A percentile compares a stretch with the other conserved stretches of the same genome.
phyloP scores from a whole-genome alignment of 78 protist genomes.

The Emiliania huxleyi region DNA sequence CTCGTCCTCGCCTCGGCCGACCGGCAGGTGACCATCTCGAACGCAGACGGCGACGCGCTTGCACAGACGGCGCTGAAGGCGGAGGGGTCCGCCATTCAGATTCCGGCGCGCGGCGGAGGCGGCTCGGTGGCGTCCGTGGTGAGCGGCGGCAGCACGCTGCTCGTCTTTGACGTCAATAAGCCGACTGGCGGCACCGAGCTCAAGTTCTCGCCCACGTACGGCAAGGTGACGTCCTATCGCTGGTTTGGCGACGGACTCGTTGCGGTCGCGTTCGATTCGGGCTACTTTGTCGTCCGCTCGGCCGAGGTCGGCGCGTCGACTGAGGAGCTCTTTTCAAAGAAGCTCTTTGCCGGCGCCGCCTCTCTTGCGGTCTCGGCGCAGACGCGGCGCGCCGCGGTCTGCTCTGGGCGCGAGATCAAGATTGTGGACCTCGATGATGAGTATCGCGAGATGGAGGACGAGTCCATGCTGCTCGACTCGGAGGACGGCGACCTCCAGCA shows the following conservation, averaged over 20 bases:
- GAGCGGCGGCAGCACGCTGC: not conserved
- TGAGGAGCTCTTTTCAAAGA: not conserved
- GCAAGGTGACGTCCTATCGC: constrained; percentile 34
- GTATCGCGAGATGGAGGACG: constrained; percentile 6
- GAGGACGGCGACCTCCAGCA: not conserved
- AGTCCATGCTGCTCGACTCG: not conserved
- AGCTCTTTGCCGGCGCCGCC: not conserved
- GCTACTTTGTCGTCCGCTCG: constrained; percentile 50
- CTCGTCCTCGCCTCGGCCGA: constrained; percentile 69
- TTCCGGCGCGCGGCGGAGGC: not conserved
- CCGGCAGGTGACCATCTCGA: constrained; percentile 31
- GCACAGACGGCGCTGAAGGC: not conserved
- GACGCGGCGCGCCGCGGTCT: constrained; percentile 18
- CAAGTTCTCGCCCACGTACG: constrained; percentile 63
- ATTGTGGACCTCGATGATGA: constrained; percentile 36
- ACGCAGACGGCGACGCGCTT: constrained; percentile 36
- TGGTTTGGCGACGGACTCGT: constrained; percentile 71
- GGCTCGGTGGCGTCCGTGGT: not conserved
- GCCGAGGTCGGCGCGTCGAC: not conserved
- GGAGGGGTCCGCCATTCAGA: not conserved
- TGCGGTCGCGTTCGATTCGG: constrained; percentile 56
- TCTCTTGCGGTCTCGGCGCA: not conserved
- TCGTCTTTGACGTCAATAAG: not conserved
- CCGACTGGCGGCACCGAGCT: constrained; percentile 46
- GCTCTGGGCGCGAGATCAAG: constrained; percentile 48